These are phyloP conservation scores for Globisporangium sylvaticum DNA, from an alignment of 352 stramenopile genomes.

Conservation along the genomic window DNA sequence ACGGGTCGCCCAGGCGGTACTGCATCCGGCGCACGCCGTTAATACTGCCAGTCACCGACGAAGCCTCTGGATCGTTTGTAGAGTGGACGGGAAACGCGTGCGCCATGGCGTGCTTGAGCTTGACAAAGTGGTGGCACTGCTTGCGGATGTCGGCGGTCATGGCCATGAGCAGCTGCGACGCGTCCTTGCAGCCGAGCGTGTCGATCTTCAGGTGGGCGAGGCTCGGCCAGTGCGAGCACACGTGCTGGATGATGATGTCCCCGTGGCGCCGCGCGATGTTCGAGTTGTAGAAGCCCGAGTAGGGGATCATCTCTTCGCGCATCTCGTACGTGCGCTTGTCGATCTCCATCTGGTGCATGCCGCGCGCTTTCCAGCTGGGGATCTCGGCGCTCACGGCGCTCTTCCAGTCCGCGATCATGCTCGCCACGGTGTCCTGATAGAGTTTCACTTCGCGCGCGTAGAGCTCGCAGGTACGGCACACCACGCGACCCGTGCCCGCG, in stretches of 20 bases:
- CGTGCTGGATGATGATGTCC: slow-evolving; percentile 56
- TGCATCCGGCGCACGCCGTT: slow-evolving; percentile 30
- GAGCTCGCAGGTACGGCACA: slow-evolving; percentile 35
- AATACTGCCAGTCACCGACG: background rate
- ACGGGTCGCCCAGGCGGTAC: slow-evolving; percentile 33
- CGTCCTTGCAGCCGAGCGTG: slow-evolving; percentile 39
- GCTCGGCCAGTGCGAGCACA: slow-evolving; percentile 41
- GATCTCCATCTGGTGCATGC: slow-evolving; percentile 61
- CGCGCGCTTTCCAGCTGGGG: slow-evolving; percentile 38
- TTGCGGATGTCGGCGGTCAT: slow-evolving; percentile 50
- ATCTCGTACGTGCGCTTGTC: slow-evolving; percentile 55
- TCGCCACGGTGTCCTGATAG: slow-evolving; percentile 41
- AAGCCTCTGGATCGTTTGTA: background rate
- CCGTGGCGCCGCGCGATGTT: slow-evolving; percentile 49
- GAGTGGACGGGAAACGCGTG: slow-evolving; percentile 24
- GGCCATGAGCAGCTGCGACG: slow-evolving; percentile 37
- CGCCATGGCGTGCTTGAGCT: slow-evolving; percentile 48
- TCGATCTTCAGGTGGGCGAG: slow-evolving; percentile 42
- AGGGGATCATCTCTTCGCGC: slow-evolving; percentile 55
- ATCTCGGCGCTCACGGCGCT: slow-evolving; percentile 29
- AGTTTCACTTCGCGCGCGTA: slow-evolving; percentile 41
- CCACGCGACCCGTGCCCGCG: slow-evolving; percentile 24
- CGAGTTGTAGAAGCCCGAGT: slow-evolving; percentile 50
- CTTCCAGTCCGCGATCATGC: slow-evolving; percentile 43
- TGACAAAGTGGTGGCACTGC: slow-evolving; percentile 48